These are phyloP conservation scores for Anthracocystis setariae DNA, from an alignment of 1,284 basidiomycete genomes.

Conservation along the genomic window DNA sequence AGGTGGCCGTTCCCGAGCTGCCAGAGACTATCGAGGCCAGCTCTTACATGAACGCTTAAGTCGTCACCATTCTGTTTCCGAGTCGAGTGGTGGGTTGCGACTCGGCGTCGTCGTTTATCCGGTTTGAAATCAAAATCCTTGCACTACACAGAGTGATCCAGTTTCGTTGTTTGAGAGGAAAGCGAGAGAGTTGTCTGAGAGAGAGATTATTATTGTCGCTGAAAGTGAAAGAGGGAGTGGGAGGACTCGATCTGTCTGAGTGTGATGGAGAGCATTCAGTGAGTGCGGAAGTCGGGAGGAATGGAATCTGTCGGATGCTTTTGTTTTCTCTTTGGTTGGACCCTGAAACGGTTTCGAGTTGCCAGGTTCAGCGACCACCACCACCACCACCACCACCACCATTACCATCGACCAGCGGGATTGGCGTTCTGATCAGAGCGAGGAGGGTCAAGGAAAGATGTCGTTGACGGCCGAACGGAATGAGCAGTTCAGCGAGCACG, in stretches of 20 bases:
- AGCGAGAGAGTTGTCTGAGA: too few relatives aligned
- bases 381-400: too few relatives aligned
- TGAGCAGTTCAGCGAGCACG: conserved; percentile 52
- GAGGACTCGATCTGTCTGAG: too few relatives aligned
- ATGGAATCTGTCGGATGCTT: background rate
- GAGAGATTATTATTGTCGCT: too few relatives aligned
- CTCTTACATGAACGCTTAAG: conserved; percentile 68
- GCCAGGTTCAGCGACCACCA: too few relatives aligned
- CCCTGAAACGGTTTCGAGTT: background rate
- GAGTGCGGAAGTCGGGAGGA: background rate
- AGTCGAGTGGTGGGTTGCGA: background rate
- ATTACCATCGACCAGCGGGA: too few relatives aligned
- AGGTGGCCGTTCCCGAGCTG: conserved; percentile 89
- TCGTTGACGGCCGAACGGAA: conserved; percentile 45
- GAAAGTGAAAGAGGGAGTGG: too few relatives aligned
- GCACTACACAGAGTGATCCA: too few relatives aligned
- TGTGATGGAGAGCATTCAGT: too few relatives aligned
- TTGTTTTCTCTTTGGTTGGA: background rate
- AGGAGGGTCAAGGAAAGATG: too few relatives aligned
- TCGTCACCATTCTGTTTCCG: background rate
- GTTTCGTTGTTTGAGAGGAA: too few relatives aligned
- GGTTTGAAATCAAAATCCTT: background rate
- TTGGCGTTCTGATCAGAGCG: too few relatives aligned
- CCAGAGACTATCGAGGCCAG: conserved; percentile 88
- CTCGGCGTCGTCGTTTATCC: background rate